A percentile compares a stretch with the other conserved stretches of the same genome.
Evolutionary conservation across 2,329 filamentous ascomycete species (phyloP).

Genomic region (Apiospora pterosperma): DNA sequence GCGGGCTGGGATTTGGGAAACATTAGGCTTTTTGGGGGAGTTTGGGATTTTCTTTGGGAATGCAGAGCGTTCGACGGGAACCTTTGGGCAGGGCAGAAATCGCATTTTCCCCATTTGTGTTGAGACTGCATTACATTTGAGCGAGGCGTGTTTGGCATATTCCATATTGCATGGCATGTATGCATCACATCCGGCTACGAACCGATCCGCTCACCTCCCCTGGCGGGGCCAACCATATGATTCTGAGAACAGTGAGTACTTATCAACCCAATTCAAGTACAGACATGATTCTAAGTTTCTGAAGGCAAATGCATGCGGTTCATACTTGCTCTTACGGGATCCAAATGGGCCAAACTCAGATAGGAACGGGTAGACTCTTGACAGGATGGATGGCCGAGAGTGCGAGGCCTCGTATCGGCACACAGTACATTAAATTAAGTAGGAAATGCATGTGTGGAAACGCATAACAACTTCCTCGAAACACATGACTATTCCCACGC

Average conservation of each 20-base stretch:
- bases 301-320: background rate
- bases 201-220: background rate
- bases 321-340: background rate
- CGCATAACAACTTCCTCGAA: too few species aligned
- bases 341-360: background rate
- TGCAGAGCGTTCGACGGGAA: background rate
- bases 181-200: background rate
- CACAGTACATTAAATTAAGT: background rate
- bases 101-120: background rate
- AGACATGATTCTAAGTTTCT: background rate
- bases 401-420: background rate
- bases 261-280: background rate
- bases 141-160: background rate
- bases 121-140: background rate
- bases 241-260: background rate
- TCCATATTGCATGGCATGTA: too few species aligned
- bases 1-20: background rate
- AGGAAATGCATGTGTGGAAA: background rate
- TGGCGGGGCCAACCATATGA: background rate
- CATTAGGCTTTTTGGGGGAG: background rate
- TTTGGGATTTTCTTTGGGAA: background rate
- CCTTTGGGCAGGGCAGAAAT: background rate
- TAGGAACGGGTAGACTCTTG: background rate
- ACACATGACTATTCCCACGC: background rate
- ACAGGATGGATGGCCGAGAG: background rate